Base-by-base conservation (phyloP, 495 filamentous ascomycete genomes). In the Aspergillus wentii region DNA sequence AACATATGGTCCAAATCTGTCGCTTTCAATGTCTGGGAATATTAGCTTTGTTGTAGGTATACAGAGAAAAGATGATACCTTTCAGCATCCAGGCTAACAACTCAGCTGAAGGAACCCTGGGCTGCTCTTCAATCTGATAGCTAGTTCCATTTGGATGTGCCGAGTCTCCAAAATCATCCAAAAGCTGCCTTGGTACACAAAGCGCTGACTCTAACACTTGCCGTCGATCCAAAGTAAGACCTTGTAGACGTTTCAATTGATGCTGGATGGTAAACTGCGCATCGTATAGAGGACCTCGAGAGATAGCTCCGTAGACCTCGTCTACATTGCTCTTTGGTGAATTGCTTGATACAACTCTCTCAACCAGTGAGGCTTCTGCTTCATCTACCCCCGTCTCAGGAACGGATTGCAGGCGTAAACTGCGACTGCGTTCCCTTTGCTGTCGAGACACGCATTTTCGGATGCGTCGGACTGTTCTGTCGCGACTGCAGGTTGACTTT, bases 41-140 rank as follows among this genome's bases (percentile, higher is more conserved):
- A 8, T 17, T 9, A 25, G 3, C 32, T 20, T 20, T 26, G 26
- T n/a, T 13, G 30, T n/a, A 16, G 28, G n/a, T 18, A 11, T 1
- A 15, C 2, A 20, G 20, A 20, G 25, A 6, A 20, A n/a, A 5
- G 8, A 19, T n/a, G 20, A n/a, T 45, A 51, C 52, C 52, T 40
- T 49, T 44, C 23, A 55, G 28, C 48, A 55, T 55, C 52, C 52
- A 55, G 11, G 33, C 20, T 4, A 55, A 32, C 11, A 49, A 46
- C 29, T 55, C 52, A 13, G 31, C 9, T 5, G 44, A 44, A 14
- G 36, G 30, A 10, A 27, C 27, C 15, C 33, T 32, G 11, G 23
- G 26, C 2, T 13, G 17, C 11, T 25, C 35, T 23, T 29, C 19
- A 14, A n/a, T n/a, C 4, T 18, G 14, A 23, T 20, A 13, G 8